Conservation (phyloP, 2,329 filamentous ascomycete species). For the Arachnomyces sp. region DNA sequence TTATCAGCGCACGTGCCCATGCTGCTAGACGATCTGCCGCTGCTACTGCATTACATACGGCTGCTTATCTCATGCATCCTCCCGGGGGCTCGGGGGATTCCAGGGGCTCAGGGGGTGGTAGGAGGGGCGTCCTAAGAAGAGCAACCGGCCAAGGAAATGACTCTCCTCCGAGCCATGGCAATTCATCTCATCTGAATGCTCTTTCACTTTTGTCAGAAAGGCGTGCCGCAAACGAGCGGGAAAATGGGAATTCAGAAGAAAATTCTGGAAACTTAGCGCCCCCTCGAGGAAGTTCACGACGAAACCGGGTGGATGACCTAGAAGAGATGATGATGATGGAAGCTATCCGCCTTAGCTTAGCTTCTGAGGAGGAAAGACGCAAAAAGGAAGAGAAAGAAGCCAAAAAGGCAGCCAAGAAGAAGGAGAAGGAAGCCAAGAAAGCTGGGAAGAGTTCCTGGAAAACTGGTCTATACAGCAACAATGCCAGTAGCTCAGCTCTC, state of each 20-base stretch:
- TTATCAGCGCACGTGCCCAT: constrained; percentile 76
- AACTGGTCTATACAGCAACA: constrained; percentile 42
- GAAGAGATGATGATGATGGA: constrained; percentile 99
- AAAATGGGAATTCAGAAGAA: constrained; percentile 31
- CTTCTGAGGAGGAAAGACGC: constrained; percentile 85
- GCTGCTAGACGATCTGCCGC: constrained; percentile 81
- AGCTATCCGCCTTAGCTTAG: constrained; percentile 83
- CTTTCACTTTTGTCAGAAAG: constrained; percentile 42
- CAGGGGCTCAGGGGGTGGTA: constrained; percentile 49
- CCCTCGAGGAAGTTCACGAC: constrained; percentile 47
- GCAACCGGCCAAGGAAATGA: constrained; percentile 29
- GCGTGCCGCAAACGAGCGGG: constrained; percentile 24
- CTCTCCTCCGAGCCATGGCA: constrained; percentile 25
- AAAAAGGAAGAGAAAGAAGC: constrained; percentile 74
- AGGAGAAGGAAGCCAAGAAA: constrained; percentile 78
- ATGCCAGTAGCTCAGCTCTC: constrained; percentile 59
- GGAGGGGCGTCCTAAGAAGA: constrained; percentile 44
- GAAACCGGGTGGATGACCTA: constrained; percentile 70
- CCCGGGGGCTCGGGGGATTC: constrained; percentile 36
- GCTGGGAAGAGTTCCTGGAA: constrained; percentile 62
- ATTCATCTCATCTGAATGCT: constrained; percentile 37
- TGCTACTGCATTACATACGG: constrained; percentile 88
- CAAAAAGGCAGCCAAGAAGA: constrained; percentile 75
- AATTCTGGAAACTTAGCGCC: constrained; percentile 28
- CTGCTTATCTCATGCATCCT: constrained; percentile 77